phyloP scores from a whole-genome alignment of 345 rosid genomes.

The Melastoma malabathricum region DNA sequence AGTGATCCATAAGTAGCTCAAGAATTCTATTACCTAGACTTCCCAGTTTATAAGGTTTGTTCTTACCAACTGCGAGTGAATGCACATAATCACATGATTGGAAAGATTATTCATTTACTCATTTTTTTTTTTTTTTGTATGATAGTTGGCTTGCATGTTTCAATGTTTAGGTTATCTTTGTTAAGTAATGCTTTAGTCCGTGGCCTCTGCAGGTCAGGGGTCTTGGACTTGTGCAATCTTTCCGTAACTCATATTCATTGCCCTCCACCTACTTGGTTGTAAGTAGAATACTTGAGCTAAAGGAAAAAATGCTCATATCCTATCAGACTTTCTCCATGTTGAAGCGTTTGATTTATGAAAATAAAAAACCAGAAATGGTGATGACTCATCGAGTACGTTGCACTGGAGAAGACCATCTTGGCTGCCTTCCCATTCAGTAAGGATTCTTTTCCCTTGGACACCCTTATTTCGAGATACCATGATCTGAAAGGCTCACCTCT shows the following conservation, averaged over 20 bases:
- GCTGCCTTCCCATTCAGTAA: slow-evolving; percentile 75
- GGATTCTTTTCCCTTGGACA: slow-evolving; percentile 7
- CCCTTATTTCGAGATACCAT: neutral
- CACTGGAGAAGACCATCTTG: slow-evolving; percentile 69
- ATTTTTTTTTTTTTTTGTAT: neutral
- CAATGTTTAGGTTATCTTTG: neutral
- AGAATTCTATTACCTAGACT: no score
- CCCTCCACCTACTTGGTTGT: slow-evolving; percentile 98
- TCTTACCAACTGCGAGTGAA: no score
- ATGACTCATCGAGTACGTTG: slow-evolving; percentile 21
- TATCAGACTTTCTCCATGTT: slow-evolving; percentile 1
- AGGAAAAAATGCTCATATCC: neutral
- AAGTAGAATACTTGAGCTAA: slow-evolving; percentile 21
- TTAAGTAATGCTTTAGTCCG: slow-evolving; percentile 1
- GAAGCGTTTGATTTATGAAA: slow-evolving; percentile 4
- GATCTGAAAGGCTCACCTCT: neutral
- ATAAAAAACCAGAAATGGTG: slow-evolving; percentile 29
- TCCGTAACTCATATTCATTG: slow-evolving; percentile 85
- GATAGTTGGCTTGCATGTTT: neutral
- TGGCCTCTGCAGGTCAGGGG: slow-evolving; percentile 65
- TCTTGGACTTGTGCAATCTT: slow-evolving; percentile 47
- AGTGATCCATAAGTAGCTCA: no score
- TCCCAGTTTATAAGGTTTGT: no score
- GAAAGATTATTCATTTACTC: slow-evolving; percentile 1
- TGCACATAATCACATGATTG: no score